A percentile compares a stretch with the other conserved stretches of the same genome.
Conservation (phyloP, 208 protist species). For the Leishmania mexicana region DNA sequence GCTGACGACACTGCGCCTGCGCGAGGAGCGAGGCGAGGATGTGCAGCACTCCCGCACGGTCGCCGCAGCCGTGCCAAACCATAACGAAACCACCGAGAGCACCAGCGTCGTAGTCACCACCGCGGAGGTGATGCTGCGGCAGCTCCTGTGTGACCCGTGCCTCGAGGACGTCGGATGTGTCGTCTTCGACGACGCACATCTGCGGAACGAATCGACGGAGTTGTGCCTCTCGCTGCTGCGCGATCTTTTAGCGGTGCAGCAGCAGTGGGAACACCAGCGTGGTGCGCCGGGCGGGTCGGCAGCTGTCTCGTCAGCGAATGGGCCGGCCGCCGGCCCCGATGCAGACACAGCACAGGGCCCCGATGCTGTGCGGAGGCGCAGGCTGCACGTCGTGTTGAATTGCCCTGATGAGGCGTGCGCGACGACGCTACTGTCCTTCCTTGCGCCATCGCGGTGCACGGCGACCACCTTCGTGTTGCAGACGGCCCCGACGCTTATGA, state of each 20-base stretch:
- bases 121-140: conserved; percentile 78
- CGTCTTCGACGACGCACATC: conserved; percentile 83
- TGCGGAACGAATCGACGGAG: conserved; percentile 71
- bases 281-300: conserved; percentile 13
- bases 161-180: conserved; percentile 75
- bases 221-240: conserved; percentile 75
- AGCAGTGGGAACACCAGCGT: conserved; percentile 29
- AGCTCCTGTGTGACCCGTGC: conserved; percentile 83
- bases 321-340: not conserved
- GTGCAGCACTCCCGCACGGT: conserved; percentile 43
- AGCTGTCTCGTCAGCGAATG: not conserved
- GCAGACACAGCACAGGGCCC: conserved; percentile 12
- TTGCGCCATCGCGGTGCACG: conserved; percentile 36
- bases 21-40: conserved; percentile 88
- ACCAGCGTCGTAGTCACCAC: conserved; percentile 80
- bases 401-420: conserved; percentile 69
- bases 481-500: conserved; percentile 11
- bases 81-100: conserved; percentile 51
- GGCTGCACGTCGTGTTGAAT: conserved; percentile 67
- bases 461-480: conserved; percentile 23
- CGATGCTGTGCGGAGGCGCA: conserved; percentile 4
- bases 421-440: conserved; percentile 52
- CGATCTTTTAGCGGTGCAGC: conserved; percentile 38
- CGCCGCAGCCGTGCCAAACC: conserved; percentile 40
- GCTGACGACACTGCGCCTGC: conserved; percentile 67